Evolutionary conservation across 176 grass and related monocot species (phyloP).

Genomic region (Bromus sterilis): DNA sequence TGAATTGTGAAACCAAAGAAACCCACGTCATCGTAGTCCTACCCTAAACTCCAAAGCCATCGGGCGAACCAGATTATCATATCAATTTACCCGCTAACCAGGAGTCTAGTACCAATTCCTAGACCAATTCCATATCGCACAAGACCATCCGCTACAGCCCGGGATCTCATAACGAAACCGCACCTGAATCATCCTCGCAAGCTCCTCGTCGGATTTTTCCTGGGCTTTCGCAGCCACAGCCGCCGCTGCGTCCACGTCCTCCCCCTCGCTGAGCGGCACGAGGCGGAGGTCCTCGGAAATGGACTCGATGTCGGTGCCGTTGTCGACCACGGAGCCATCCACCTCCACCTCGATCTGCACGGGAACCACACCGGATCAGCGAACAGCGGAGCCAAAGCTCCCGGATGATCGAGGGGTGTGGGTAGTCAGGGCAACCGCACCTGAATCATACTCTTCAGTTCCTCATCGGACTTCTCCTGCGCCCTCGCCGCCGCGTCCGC

Average conservation of each 20-base stretch:
- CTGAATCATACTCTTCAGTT: constrained; percentile 68
- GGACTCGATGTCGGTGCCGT: constrained; percentile 53
- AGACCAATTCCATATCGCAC: not conserved
- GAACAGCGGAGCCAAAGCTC: not conserved
- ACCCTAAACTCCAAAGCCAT: not conserved
- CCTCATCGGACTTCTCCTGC: constrained; percentile 62
- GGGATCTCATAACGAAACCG: not conserved
- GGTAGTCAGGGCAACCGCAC: not conserved
- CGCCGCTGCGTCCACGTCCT: not conserved
- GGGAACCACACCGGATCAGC: not conserved
- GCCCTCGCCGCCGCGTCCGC: constrained; percentile 9
- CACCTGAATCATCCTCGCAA: constrained; percentile 78
- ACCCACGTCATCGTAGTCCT: not conserved
- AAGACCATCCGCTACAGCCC: not conserved
- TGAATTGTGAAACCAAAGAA: not conserved
- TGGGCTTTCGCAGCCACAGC: constrained; percentile 22
- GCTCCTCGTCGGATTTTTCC: constrained; percentile 64
- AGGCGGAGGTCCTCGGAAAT: constrained; percentile 50
- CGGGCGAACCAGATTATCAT: not conserved
- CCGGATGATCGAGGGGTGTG: not conserved
- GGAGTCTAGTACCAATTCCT: not conserved
- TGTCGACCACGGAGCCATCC: constrained; percentile 43
- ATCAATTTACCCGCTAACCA: not conserved
- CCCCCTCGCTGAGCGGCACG: constrained; percentile 22
- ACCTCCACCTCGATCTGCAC: constrained; percentile 63